Evolutionary conservation across 108 stramenopile genomes (phyloP), one percentile per base, ranked within the genome.

Genomic region (Aurantiochytrium sp.): DNA sequence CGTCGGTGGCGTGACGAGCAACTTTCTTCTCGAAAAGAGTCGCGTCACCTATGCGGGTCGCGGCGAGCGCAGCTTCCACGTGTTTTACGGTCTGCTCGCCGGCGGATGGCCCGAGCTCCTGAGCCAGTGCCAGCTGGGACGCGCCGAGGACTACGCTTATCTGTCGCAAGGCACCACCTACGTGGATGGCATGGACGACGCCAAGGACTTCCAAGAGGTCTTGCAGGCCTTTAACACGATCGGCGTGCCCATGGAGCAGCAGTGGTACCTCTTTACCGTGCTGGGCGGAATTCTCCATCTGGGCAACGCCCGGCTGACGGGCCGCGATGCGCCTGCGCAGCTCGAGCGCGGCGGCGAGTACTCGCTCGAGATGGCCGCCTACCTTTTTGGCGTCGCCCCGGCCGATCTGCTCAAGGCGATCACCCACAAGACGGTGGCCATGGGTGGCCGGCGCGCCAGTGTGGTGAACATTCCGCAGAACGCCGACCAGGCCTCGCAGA

Each of bases 331-430:
- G 25, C 55, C 87, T 5, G 60, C 58, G 10, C 76, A 49, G 43
- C 19, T 21, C n/a, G 23, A 88, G 23, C 88, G 58, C 16, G 72
- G 64, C 53, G 28, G 71, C 29, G 44, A 89, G 45, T 51, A 87
- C 55, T 58, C 87, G 19, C 89, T 98, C 72, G 88, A 89, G 60
- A 89, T 92, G 73, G 95, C 97, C 16, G 96, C 97, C 8, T 87
- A 72, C 12, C 92, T 98, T 28, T 90, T 97, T 5, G 98, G 97
- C 76, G 96, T 98, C 44, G 95, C 96, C 72, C 58, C 94, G 35
- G 93, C 92, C 0, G 95, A 94, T 60, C 72, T 93, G 42, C 44
- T 76, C 45, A n/a, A 87, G 58, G 60, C 89, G 35, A 73, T 93
- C 58, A 93, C 93, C 2, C 35, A 76, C 72, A 45, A 72, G 35